Conservation (phyloP, 177 flowering plant genomes). For the Vitis hybrid region DNA sequence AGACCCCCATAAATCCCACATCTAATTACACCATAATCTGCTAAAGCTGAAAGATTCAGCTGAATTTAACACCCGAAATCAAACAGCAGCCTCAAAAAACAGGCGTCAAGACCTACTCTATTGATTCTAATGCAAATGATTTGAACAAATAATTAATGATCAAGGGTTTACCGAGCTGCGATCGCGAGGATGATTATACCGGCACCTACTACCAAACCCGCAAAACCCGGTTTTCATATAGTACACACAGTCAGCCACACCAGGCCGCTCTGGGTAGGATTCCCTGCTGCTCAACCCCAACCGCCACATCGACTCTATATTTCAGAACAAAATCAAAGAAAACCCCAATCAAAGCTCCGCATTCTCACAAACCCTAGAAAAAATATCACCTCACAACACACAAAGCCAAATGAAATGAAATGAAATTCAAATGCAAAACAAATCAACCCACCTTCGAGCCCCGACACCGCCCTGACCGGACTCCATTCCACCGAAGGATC, state of each 20-base stretch:
- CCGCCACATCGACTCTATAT: conserved; percentile 76
- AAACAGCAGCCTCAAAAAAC: background rate
- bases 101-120: background rate
- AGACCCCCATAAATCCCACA: background rate
- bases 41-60: background rate
- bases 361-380: conserved; percentile 25
- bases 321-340: conserved; percentile 9
- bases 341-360: conserved; percentile 20
- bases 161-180: conserved; percentile 40
- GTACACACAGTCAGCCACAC: conserved; percentile 65
- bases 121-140: background rate
- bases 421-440: conserved; percentile 7
- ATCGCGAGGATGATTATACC: conserved; percentile 77
- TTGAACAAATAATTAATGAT: background rate
- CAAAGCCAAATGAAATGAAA: background rate
- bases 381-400: background rate
- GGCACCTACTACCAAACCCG: conserved; percentile 73
- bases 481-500: conserved; percentile 42
- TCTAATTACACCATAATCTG: background rate
- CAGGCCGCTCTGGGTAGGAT: conserved; percentile 71
- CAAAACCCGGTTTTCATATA: conserved; percentile 85
- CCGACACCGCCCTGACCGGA: conserved; percentile 36
- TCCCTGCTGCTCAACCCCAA: conserved; percentile 49
- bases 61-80: background rate
- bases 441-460: conserved; percentile 40